Percentiles rank a stretch among this genome's conserved stretches.
Conservation (phyloP, 2,329 filamentous ascomycete species). For the Penicillium rolfsii region DNA sequence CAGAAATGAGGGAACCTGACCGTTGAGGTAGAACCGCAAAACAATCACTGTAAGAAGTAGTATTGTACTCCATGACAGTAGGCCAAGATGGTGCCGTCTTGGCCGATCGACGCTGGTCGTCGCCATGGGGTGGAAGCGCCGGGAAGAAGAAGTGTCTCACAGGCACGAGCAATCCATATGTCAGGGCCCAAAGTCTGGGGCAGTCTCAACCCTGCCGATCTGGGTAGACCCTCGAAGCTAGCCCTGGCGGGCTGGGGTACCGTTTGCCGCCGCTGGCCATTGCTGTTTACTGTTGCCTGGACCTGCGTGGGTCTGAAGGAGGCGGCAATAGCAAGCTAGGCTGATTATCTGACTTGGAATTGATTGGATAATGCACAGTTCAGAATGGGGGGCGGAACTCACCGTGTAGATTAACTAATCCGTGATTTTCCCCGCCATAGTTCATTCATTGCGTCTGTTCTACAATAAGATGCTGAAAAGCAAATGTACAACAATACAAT, state of each 20-base stretch:
- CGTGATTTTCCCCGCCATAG: not conserved
- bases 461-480: not conserved
- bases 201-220: not conserved
- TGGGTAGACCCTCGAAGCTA: not conserved
- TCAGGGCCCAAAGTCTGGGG: not conserved
- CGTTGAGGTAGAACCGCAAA: not conserved
- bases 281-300: not conserved
- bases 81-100: constrained; percentile 1
- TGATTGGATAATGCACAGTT: not conserved
- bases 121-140: constrained; percentile 5
- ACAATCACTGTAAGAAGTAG: constrained; percentile 2
- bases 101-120: constrained; percentile 1
- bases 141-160: not conserved
- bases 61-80: not conserved
- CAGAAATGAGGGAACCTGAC: not conserved
- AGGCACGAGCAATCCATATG: not conserved
- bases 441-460: not conserved
- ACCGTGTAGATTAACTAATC: not conserved
- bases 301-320: not conserved
- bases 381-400: not conserved
- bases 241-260: not conserved
- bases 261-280: not conserved
- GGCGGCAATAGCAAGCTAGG: not conserved
- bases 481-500: not conserved
- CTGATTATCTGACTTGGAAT: not conserved